Base-by-base conservation (phyloP, 805 yeast species). In the Ogataea pignaliae region DNA sequence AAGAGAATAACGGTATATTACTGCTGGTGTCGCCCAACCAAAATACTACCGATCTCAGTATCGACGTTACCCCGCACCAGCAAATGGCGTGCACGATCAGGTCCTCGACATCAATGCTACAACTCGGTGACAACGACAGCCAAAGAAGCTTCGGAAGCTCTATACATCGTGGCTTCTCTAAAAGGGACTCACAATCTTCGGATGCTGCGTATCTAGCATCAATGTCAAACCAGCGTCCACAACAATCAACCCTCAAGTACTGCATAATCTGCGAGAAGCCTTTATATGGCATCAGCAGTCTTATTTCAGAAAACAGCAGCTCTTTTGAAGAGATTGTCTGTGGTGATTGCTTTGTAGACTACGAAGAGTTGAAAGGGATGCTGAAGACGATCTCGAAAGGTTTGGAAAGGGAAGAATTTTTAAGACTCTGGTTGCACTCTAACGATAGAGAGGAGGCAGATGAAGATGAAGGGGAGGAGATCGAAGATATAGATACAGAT, bases 211-310 rank as follows among this genome's bases (percentile, higher is more conserved):
- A 21, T 7, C 26, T 21, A 21, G 7, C 26, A 21, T 21, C 26
- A 21, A 21, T 7, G 7, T 7, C 26, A 21, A 21, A 21, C 26
- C 26, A 21, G 7, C 26, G 7, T 21, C 26, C 26, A 21, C 26
- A 21, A 21, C 26, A 21, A 21, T 21, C 26, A 21, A 21, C 61
- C 30, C 58, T 76, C 32, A 72, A 71, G 47, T 64, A 76, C 54
- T 84, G 91, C 56, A 78, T 81, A n/a, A 65, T 84, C 11, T 84
- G 91, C 60, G 87, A 82, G 33, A 75, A 73, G 42, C 86, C 88
- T 13, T 59, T 84, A 28, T 84, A 83, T 58, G 88, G 83, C 45
- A 51, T 81, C 60, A 66, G 84, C 68, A 53, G 65, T 15, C 48
- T 64, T 16, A 54, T 67, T 10, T 60, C 64, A 4, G 39, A 56